These are phyloP conservation scores for Endocarpon pusillum DNA, from an alignment of 495 filamentous ascomycete species.

Conservation along the genomic window DNA sequence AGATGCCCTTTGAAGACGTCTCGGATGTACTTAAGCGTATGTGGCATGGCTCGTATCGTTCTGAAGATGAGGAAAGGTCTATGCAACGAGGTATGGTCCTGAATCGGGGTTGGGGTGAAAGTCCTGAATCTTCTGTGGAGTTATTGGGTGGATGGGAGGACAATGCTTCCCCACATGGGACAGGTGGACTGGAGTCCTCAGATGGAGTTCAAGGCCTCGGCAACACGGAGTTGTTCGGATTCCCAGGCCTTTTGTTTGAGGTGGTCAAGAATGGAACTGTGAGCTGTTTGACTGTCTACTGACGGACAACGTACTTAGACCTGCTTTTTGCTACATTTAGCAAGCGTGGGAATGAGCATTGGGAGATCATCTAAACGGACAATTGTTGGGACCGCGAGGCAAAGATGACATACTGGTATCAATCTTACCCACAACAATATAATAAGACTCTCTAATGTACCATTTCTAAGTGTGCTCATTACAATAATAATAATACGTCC, in stretches of 20 bases:
- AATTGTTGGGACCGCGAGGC: too few relatives aligned
- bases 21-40: constrained; percentile 48
- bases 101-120: constrained; percentile 81
- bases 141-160: constrained; percentile 84
- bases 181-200: constrained; percentile 24
- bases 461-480: too few relatives aligned
- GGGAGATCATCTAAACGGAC: too few relatives aligned
- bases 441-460: too few relatives aligned
- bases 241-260: constrained; percentile 86
- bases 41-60: constrained; percentile 51
- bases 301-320: constrained; percentile 12
- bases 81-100: constrained; percentile 69
- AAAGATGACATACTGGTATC: too few relatives aligned
- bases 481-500: too few relatives aligned
- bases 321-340: constrained; percentile 2
- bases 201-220: constrained; percentile 38
- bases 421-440: too few relatives aligned
- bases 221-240: constrained; percentile 82
- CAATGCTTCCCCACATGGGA: constrained; percentile 31
- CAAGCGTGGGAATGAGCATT: too few relatives aligned
- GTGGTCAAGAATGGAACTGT: constrained; percentile 86
- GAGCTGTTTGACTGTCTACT: constrained; percentile 80
- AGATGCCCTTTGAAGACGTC: constrained; percentile 56
- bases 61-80: constrained; percentile 39
- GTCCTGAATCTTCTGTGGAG: constrained; percentile 79